A percentile compares a stretch with the other conserved stretches of the same genome.
These are phyloP conservation scores for Hordeum marinum DNA, from an alignment of 176 grass and related monocot species.

Conservation along the genomic window DNA sequence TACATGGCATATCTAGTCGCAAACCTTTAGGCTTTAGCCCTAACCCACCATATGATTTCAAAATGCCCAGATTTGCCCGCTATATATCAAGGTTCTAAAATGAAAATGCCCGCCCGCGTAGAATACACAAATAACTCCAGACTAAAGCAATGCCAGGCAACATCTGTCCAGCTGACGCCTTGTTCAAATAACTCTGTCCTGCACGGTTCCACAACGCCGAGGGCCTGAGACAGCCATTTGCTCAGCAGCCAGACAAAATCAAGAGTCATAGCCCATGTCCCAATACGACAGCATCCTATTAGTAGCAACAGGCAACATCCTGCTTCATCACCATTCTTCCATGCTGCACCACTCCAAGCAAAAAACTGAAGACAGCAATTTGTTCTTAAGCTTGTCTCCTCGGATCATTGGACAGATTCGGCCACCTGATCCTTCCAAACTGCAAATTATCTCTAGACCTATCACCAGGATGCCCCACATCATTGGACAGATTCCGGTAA, in stretches of 20 bases:
- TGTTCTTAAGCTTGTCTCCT: conserved; percentile 50
- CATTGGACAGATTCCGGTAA: conserved; percentile 50
- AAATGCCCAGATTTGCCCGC: not conserved
- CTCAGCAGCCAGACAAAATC: not conserved
- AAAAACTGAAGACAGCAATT: conserved; percentile 5
- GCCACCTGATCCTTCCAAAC: conserved; percentile 49
- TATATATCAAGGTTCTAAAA: not conserved
- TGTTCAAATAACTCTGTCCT: not conserved
- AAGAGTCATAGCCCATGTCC: conserved; percentile 18
- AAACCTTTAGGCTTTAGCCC: no score
- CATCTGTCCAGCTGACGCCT: conserved; percentile 21
- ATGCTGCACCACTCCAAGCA: not conserved
- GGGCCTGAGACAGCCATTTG: not conserved
- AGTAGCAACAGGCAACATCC: not conserved
- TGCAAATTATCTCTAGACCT: conserved; percentile 46
- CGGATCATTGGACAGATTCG: conserved; percentile 55
- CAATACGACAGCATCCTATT: not conserved
- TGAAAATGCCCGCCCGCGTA: not conserved
- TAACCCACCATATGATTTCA: no score
- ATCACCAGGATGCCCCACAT: conserved; percentile 51
- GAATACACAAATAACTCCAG: not conserved
- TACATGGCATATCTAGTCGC: no score
- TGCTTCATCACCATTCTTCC: conserved; percentile 8
- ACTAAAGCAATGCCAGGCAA: conserved; percentile 24
- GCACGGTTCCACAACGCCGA: not conserved